Evolutionary conservation across 768 basidiomycete genomes (phyloP).

Genomic region (Termitomyces sp.): DNA sequence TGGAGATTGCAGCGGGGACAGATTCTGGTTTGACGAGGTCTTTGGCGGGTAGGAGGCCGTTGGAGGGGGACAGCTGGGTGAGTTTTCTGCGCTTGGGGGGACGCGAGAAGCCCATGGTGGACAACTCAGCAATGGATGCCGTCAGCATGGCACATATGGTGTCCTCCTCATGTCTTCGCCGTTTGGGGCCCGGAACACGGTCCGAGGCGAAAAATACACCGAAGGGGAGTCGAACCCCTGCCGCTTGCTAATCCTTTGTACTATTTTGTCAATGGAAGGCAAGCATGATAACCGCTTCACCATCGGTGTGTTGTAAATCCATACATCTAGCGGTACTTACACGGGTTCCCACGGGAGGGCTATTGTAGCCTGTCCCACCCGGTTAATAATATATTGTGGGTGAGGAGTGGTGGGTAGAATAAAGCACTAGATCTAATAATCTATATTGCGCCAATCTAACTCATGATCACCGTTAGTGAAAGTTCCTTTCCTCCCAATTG

Average conservation of each 20-base stretch:
- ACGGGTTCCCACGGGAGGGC: too few relatives aligned
- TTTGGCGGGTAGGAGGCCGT: neutral
- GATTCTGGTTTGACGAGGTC: neutral
- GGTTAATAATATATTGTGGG: too few relatives aligned
- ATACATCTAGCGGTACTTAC: too few relatives aligned
- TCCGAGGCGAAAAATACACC: slow-evolving; percentile 31
- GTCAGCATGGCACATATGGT: slow-evolving; percentile 5
- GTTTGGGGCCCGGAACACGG: neutral
- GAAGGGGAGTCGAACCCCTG: slow-evolving; percentile 77
- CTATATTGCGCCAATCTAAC: too few relatives aligned
- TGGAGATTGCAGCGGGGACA: neutral
- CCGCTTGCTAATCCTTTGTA: too few relatives aligned
- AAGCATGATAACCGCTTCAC: slow-evolving; percentile 94
- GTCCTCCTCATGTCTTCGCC: slow-evolving; percentile 10
- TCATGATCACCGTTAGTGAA: too few relatives aligned
- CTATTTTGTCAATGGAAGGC: too few relatives aligned
- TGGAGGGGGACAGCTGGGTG: neutral
- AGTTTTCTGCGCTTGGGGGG: slow-evolving; percentile 26
- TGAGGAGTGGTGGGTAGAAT: too few relatives aligned
- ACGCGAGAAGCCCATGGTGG: slow-evolving; percentile 16
- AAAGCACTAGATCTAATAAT: too few relatives aligned
- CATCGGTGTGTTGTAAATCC: slow-evolving; percentile 36
- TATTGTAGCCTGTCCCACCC: too few relatives aligned
- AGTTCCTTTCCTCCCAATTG: too few relatives aligned
- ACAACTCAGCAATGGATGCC: neutral